Conservation (phyloP, 306 rosid species). For the Medicago truncatula region DNA sequence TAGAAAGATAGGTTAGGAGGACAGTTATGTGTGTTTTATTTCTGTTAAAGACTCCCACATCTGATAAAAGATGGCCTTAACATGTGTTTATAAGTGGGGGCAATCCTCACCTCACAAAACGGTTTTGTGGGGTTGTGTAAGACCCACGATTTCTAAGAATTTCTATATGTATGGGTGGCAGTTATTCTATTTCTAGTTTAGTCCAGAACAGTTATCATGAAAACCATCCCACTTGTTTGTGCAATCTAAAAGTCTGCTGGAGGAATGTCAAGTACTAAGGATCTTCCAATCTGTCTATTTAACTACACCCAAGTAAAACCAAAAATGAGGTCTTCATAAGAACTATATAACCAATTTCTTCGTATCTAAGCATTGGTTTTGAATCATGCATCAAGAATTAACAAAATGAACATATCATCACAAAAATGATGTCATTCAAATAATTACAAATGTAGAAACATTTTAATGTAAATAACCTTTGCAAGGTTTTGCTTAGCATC, state of each 20-base stretch:
- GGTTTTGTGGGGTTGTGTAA: too few species aligned
- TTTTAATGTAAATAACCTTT: conserved; percentile 64
- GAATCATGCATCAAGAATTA: conserved; percentile 4
- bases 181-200: too few species aligned
- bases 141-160: too few species aligned
- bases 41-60: background rate
- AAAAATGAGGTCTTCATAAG: too few species aligned
- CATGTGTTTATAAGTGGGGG: too few species aligned
- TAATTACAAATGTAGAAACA: conserved; percentile 12
- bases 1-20: background rate
- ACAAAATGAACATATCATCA: conserved; percentile 1
- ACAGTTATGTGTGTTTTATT: background rate
- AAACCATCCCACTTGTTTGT: too few species aligned
- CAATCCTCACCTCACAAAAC: too few species aligned
- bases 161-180: background rate
- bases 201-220: too few species aligned
- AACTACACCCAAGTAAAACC: background rate
- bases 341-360: too few species aligned
- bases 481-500: conserved; percentile 88
- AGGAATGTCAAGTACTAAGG: background rate
- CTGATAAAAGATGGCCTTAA: too few species aligned
- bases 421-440: background rate
- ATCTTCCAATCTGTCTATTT: conserved; percentile 3
- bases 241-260: too few species aligned
- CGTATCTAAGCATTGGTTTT: background rate